Evolutionary conservation across 768 basidiomycete genomes (phyloP), one percentile per base, ranked within the genome.

Genomic region (Holtermannia corniformis): DNA sequence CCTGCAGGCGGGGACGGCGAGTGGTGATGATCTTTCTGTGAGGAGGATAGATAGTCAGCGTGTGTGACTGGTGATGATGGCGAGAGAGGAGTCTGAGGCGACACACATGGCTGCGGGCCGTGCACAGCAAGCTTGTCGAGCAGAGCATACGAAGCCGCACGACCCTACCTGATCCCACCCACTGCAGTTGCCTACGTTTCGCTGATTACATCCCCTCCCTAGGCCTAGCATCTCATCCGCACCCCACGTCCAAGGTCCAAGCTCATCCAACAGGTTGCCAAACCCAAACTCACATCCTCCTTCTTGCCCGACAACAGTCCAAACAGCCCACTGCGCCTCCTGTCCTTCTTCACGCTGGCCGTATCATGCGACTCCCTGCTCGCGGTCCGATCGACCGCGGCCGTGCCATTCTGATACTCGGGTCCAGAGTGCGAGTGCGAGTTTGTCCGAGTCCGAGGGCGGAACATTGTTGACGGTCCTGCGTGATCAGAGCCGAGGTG

Each of bases 321-420:
- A 52, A 68, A 68, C 48, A 68, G 58, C 14, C 63, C 63, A 47
- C 66, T 65, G 25, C 60, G 48, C 45, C 66, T 44, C 50, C 63
- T 68, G 45, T 60, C 66, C 21, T 52, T 50, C 26, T 49, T 57
- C 12, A 22, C 49, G 3, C 40, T 45, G 27, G 16, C 22, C 19
- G 48, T 52, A 3, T 49, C 52, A 21, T 37, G 32, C 10, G 32
- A 37, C 16, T 37, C 32, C 16, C 32, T 37, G 16, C 32, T 37
- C 16, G 32, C 7, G 7, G 32, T 37, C 32, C 32, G 7, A 37
- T 37, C 32, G 10, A 37, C 16, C n/a, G n/a, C n/a, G n/a, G n/a
- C n/a, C 10, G 10, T 37, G 16, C 32, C 32, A 16, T 16, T 16
- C 7, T 7, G 16, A 37, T 37, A 37, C 32, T 37, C 32, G 7